phyloP scores from a whole-genome alignment of 352 stramenopile genomes.

The Globisporangium barbulae region DNA sequence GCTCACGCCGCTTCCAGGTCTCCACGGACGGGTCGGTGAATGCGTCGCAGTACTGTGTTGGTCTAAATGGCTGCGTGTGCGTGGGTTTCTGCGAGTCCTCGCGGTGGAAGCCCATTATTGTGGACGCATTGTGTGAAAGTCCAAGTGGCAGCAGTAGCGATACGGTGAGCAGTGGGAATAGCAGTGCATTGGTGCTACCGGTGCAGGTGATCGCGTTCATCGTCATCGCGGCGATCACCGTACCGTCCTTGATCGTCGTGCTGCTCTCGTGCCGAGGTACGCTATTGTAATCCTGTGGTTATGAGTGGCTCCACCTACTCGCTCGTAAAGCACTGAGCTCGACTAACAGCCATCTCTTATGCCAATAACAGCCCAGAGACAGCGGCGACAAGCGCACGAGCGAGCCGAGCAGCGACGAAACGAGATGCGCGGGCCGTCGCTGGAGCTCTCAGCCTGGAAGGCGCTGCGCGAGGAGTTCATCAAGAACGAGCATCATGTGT shows the following conservation, averaged over 20 bases:
- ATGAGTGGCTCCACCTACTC: too few relatives aligned
- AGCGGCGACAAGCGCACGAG: not conserved
- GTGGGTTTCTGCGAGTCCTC: constrained; percentile 35
- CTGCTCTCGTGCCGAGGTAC: constrained; percentile 15
- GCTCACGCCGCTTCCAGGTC: constrained; percentile 3
- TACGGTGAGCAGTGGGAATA: too few relatives aligned
- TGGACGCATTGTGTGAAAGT: constrained; percentile 17
- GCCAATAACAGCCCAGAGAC: not conserved
- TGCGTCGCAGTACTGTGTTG: constrained; percentile 27
- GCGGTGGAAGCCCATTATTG: constrained; percentile 20
- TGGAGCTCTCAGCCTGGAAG: constrained; percentile 19
- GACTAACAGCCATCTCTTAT: too few relatives aligned
- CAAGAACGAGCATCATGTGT: constrained; percentile 11
- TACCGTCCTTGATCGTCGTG: constrained; percentile 7
- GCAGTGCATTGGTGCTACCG: constrained; percentile 3
- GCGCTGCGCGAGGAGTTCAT: constrained; percentile 25
- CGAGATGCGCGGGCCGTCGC: constrained; percentile 4
- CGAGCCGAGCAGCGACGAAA: not conserved
- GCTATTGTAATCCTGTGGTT: not conserved
- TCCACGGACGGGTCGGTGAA: constrained; percentile 4
- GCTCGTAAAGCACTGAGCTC: too few relatives aligned
- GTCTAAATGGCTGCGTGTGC: constrained; percentile 32
- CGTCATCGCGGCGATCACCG: constrained; percentile 3
- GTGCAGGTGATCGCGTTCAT: constrained; percentile 9
- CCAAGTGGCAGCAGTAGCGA: constrained; percentile 8